A percentile compares a stretch with the other conserved stretches of the same genome.
Conservation (phyloP, 2,329 filamentous ascomycete genomes). For the Bipolaris oryzae region DNA sequence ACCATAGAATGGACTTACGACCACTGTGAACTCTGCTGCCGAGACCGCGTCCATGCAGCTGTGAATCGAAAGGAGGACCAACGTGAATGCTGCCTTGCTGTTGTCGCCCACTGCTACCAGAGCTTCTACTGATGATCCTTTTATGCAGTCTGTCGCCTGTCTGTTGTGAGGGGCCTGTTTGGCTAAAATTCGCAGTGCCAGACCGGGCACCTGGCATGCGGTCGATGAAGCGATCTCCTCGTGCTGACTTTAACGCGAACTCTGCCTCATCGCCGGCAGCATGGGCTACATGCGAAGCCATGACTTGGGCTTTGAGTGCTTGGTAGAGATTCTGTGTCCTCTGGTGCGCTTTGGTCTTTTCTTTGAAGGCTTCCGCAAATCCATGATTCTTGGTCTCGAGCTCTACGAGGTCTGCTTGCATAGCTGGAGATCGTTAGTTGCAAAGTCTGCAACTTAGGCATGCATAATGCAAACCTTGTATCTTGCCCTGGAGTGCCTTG, state of each 20-base stretch:
- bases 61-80: conserved; percentile 26
- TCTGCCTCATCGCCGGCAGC: conserved; percentile 59
- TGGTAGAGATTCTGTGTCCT: conserved; percentile 70
- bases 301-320: conserved; percentile 61
- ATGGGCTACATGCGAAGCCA: conserved; percentile 60
- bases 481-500: conserved; percentile 66
- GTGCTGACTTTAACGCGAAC: conserved; percentile 33
- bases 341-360: conserved; percentile 72
- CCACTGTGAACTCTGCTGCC: conserved; percentile 20
- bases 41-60: conserved; percentile 27
- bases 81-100: conserved; percentile 28
- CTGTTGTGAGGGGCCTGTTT: conserved; percentile 24
- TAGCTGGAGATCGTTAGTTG: conserved; percentile 47
- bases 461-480: conserved; percentile 60
- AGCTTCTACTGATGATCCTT: conserved; percentile 32
- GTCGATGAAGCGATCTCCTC: conserved; percentile 39
- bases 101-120: conserved; percentile 29
- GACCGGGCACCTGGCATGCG: conserved; percentile 38
- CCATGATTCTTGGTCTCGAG: conserved; percentile 76
- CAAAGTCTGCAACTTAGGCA: neutral
- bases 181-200: conserved; percentile 31
- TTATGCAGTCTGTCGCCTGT: conserved; percentile 23
- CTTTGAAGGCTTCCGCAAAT: conserved; percentile 67
- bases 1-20: conserved; percentile 25
- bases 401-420: conserved; percentile 66